These are phyloP conservation scores for Exophiala aquamarina DNA, from an alignment of 2,329 filamentous ascomycete genomes.

Conservation along the genomic window DNA sequence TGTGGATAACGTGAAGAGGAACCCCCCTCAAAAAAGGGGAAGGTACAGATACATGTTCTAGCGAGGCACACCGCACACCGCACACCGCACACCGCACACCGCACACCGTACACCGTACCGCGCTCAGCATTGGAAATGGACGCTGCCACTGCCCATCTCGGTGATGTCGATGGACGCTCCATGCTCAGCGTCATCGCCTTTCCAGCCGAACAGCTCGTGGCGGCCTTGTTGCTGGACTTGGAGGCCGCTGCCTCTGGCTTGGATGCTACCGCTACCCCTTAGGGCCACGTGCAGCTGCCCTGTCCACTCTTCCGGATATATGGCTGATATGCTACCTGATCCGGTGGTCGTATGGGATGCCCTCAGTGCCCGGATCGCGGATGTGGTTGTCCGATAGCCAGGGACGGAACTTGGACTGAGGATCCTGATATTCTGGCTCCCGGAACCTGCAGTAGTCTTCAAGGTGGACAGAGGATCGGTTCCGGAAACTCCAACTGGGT, in stretches of 20 bases:
- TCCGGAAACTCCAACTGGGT: conserved; percentile 21
- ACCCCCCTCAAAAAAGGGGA: no score
- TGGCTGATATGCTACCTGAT: conserved; percentile 29
- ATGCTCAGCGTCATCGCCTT: conserved; percentile 5
- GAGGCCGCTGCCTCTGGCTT: conserved; percentile 29
- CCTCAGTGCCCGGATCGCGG: conserved; percentile 16
- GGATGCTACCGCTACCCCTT: conserved; percentile 20
- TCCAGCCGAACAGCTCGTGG: conserved; percentile 24
- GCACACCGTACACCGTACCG: no score
- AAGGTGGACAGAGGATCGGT: conserved; percentile 14
- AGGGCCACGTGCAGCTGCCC: conserved; percentile 29
- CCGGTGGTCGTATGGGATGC: conserved; percentile 25
- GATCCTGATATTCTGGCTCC: conserved; percentile 19
- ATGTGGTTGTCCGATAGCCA: background rate
- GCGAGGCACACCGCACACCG: no score
- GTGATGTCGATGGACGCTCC: conserved; percentile 12
- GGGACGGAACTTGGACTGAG: conserved; percentile 6
- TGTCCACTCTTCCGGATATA: conserved; percentile 34
- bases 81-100: no score
- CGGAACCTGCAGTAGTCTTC: conserved; percentile 10
- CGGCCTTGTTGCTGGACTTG: conserved; percentile 16
- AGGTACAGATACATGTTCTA: no score
- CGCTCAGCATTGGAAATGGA: conserved; percentile 9
- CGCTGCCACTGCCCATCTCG: conserved; percentile 21
- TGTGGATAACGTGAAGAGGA: no score